A percentile compares a stretch with the other conserved stretches of the same genome.
Evolutionary conservation across 805 yeast genomes (phyloP).

Genomic region (Monosporozyma solicola): DNA sequence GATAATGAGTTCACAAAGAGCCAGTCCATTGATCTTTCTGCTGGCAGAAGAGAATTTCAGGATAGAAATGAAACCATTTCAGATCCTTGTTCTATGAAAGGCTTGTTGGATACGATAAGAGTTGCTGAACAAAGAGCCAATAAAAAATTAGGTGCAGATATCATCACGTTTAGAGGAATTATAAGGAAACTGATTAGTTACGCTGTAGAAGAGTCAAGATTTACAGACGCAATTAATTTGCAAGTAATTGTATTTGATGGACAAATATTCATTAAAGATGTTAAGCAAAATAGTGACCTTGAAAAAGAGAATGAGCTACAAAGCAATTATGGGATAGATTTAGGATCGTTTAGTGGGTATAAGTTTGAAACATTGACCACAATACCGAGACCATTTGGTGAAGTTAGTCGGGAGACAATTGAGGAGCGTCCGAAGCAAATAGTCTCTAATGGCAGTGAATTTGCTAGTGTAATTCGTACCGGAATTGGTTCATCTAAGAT

Average conservation of each 20-base stretch:
- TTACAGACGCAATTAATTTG: constrained; percentile 40
- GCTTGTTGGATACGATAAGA: constrained; percentile 46
- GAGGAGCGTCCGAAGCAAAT: constrained; percentile 51
- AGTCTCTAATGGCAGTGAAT: constrained; percentile 71
- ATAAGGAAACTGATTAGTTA: constrained; percentile 54
- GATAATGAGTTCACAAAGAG: constrained; percentile 45
- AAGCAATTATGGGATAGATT: constrained; percentile 13
- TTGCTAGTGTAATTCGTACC: constrained; percentile 67
- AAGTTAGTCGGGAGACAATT: constrained; percentile 52
- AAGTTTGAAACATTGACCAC: constrained; percentile 81
- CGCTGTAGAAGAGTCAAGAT: constrained; percentile 44
- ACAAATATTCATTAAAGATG: constrained; percentile 53
- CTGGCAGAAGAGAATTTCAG: constrained; percentile 56
- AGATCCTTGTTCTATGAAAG: constrained; percentile 35
- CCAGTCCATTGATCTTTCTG: constrained; percentile 49
- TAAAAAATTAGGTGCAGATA: constrained; percentile 39
- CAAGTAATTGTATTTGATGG: constrained; percentile 68
- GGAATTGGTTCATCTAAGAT: constrained; percentile 69
- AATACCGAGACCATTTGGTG: constrained; percentile 64
- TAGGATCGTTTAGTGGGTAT: constrained; percentile 58
- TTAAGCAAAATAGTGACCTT: constrained; percentile 21
- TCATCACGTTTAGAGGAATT: constrained; percentile 82
- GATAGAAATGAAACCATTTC: constrained; percentile 45
- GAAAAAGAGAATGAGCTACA: not conserved
- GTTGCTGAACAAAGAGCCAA: constrained; percentile 39